phyloP scores from a whole-genome alignment of 2,329 filamentous ascomycete species.

The Seiridium cupressi region DNA sequence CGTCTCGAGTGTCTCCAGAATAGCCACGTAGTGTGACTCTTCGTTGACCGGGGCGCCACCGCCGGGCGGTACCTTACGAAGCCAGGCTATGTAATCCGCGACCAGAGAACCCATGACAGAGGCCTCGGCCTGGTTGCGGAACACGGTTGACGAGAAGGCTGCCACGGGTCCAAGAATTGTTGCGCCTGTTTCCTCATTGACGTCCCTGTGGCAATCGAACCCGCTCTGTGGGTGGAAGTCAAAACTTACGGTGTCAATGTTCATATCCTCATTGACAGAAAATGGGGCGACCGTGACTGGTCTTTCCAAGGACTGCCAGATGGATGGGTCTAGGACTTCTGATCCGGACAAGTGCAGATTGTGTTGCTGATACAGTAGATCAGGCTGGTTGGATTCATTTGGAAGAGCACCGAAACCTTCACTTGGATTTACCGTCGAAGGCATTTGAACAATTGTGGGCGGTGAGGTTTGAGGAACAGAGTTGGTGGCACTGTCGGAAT shows the following conservation, averaged over 20 bases:
- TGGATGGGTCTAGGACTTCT: not conserved
- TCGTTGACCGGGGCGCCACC: conserved; percentile 3
- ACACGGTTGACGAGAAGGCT: not conserved
- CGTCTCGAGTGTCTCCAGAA: conserved; percentile 3
- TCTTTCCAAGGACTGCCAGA: not conserved
- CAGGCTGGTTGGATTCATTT: not conserved
- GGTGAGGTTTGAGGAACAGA: not conserved
- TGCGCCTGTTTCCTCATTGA: conserved; percentile 4
- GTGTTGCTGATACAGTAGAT: not conserved
- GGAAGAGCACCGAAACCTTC: not conserved
- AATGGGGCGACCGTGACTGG: not conserved
- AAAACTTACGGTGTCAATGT: not conserved
- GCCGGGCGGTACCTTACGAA: not conserved
- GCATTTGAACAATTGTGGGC: not conserved
- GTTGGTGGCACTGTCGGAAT: not conserved
- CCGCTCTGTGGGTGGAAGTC: not conserved
- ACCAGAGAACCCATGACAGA: conserved; percentile 5
- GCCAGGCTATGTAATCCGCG: conserved; percentile 2
- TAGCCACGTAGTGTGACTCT: not conserved
- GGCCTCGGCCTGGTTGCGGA: conserved; percentile 3
- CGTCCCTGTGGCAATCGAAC: not conserved
- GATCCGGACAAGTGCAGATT: not conserved
- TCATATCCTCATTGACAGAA: not conserved
- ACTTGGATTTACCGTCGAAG: not conserved
- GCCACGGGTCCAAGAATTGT: not conserved